Evolutionary conservation across 768 basidiomycete species (phyloP).

Genomic region (Kwoniella dendrophila): DNA sequence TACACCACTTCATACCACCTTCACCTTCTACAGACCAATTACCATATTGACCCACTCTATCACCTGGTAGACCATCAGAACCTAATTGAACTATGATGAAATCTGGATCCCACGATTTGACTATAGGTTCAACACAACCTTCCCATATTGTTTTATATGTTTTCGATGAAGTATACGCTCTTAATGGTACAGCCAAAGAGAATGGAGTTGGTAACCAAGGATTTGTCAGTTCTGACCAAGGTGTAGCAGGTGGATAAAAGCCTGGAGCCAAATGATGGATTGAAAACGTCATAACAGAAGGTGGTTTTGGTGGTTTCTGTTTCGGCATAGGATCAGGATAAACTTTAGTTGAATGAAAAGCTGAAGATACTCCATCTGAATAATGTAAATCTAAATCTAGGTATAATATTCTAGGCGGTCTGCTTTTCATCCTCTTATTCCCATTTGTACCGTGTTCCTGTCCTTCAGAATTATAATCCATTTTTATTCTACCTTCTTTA

Average conservation of each 20-base stretch:
- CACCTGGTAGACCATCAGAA: conserved; percentile 80
- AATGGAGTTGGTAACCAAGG: conserved; percentile 63
- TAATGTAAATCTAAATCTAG: conserved; percentile 91
- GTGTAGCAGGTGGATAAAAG: conserved; percentile 68
- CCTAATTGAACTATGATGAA: conserved; percentile 84
- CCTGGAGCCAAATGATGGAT: conserved; percentile 76
- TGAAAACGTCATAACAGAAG: conserved; percentile 66
- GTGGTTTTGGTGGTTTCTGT: conserved; percentile 56
- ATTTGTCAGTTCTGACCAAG: conserved; percentile 42
- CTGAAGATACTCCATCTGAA: conserved; percentile 81
- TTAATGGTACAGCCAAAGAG: conserved; percentile 78
- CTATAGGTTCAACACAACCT: conserved; percentile 64
- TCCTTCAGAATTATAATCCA: background rate
- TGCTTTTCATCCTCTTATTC: conserved; percentile 48
- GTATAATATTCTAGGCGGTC: conserved; percentile 70
- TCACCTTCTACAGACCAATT: conserved; percentile 63
- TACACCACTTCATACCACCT: conserved; percentile 69
- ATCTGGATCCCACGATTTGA: conserved; percentile 69
- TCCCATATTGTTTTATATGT: conserved; percentile 71
- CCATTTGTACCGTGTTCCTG: background rate
- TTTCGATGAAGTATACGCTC: conserved; percentile 66
- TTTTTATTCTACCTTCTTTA: conserved; percentile 32
- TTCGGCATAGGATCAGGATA: conserved; percentile 59
- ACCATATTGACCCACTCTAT: conserved; percentile 72
- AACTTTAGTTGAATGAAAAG: conserved; percentile 54